These are phyloP conservation scores for Penicillium rolfsii DNA, from an alignment of 2,329 filamentous ascomycete genomes.

Conservation along the genomic window DNA sequence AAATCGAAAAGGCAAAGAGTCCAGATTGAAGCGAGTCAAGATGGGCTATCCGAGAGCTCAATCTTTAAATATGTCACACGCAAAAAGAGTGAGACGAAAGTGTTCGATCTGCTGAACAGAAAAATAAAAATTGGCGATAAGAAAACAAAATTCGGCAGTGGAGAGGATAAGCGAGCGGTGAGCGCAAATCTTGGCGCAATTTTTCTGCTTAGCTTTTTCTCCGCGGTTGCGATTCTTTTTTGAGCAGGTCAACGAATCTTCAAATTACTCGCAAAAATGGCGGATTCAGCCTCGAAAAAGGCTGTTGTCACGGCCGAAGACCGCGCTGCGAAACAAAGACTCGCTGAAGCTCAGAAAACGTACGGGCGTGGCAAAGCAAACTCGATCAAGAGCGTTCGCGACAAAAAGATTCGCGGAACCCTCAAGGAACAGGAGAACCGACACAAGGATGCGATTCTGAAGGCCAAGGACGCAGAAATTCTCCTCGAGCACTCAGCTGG, in stretches of 20 bases:
- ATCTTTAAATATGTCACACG: constrained; percentile 2
- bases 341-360: constrained; percentile 64
- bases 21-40: constrained; percentile 33
- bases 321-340: constrained; percentile 44
- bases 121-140: constrained; percentile 28
- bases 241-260: constrained; percentile 9
- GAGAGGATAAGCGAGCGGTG: constrained; percentile 43
- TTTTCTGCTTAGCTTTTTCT: constrained; percentile 36
- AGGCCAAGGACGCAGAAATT: constrained; percentile 94
- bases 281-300: constrained; percentile 33
- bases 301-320: constrained; percentile 39
- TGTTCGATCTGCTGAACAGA: constrained; percentile 7
- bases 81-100: not conserved
- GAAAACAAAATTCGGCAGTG: constrained; percentile 43
- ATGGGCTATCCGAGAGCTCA: constrained; percentile 1
- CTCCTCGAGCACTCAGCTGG: constrained; percentile 83
- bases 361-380: constrained; percentile 86
- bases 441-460: constrained; percentile 76
- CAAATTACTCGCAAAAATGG: constrained; percentile 30
- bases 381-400: constrained; percentile 71
- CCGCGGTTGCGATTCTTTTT: constrained; percentile 13
- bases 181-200: constrained; percentile 43
- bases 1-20: constrained; percentile 79
- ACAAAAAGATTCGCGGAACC: constrained; percentile 87
- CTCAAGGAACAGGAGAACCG: constrained; percentile 78